A percentile compares a stretch with the other conserved stretches of the same genome.
Conservation (phyloP, 345 rosid species). For the Populus euphratica region DNA sequence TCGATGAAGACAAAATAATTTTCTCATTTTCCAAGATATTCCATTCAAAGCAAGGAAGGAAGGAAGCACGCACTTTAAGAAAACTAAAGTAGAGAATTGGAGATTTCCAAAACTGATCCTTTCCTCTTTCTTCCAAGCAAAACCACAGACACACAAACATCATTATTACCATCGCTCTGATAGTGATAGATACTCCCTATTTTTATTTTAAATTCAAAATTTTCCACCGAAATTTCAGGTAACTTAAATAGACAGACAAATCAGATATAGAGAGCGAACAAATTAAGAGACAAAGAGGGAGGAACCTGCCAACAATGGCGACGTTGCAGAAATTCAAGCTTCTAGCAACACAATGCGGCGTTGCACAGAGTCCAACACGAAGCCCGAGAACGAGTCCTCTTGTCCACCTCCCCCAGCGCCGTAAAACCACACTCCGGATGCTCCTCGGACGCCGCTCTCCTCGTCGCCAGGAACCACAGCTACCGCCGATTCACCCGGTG, state of each 20-base stretch:
- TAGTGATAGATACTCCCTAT: constrained; percentile 5
- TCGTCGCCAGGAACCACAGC: constrained; percentile 16
- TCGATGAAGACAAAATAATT: neutral
- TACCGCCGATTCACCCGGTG: constrained; percentile 19
- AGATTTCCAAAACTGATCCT: constrained; percentile 34
- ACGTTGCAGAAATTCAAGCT: constrained; percentile 80
- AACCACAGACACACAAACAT: constrained; percentile 7
- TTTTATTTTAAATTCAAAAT: neutral
- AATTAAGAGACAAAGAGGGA: constrained; percentile 3
- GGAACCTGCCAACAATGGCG: constrained; percentile 44
- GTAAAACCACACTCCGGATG: constrained; percentile 70
- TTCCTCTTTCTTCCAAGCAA: constrained; percentile 34
- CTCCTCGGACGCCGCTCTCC: constrained; percentile 52
- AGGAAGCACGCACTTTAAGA: constrained; percentile 49
- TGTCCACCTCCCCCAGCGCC: constrained; percentile 54
- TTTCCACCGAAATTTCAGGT: neutral
- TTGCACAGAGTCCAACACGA: constrained; percentile 67
- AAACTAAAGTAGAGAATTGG: constrained; percentile 22
- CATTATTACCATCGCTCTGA: neutral
- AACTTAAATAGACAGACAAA: neutral
- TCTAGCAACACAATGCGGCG: constrained; percentile 81
- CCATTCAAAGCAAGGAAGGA: constrained; percentile 29
- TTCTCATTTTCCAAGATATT: constrained; percentile 20
- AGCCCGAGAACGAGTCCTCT: constrained; percentile 77
- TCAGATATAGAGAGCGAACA: neutral